phyloP scores from a whole-genome alignment of 2,329 filamentous ascomycete genomes.

The Penicillium hordei region DNA sequence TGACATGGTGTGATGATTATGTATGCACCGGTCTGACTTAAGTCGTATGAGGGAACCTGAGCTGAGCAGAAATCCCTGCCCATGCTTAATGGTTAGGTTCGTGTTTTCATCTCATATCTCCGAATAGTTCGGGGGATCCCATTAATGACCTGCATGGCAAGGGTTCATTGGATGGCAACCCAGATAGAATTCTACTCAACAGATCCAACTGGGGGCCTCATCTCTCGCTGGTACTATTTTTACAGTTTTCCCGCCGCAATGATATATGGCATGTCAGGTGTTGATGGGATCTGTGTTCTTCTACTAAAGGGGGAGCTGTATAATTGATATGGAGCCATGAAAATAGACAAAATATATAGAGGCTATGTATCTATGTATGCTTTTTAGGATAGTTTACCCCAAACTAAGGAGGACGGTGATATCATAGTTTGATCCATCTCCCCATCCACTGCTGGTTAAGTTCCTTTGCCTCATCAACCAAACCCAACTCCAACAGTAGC shows the following conservation, averaged over 20 bases:
- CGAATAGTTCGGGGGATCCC: neutral
- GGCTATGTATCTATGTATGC: no score
- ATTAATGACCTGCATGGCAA: no score
- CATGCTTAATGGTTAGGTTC: neutral
- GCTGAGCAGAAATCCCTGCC: neutral
- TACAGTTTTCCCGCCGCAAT: no score
- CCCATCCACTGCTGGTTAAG: conserved; percentile 67
- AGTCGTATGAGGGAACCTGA: neutral
- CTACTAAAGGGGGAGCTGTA: no score
- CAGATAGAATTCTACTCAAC: no score
- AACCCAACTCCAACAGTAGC: conserved; percentile 53
- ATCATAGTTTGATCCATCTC: conserved; percentile 55
- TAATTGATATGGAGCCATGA: no score
- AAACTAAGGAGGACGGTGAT: neutral
- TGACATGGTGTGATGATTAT: neutral
- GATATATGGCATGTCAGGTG: no score
- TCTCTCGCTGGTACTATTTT: no score
- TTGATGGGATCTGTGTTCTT: no score
- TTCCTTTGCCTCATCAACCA: conserved; percentile 68
- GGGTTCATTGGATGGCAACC: no score
- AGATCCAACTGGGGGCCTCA: no score
- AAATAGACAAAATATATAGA: no score
- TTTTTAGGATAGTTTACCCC: neutral
- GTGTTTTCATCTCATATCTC: neutral
- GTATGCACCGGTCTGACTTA: neutral